phyloP scores from a whole-genome alignment of 208 protist genomes.

The Leishmania aethiopica region DNA sequence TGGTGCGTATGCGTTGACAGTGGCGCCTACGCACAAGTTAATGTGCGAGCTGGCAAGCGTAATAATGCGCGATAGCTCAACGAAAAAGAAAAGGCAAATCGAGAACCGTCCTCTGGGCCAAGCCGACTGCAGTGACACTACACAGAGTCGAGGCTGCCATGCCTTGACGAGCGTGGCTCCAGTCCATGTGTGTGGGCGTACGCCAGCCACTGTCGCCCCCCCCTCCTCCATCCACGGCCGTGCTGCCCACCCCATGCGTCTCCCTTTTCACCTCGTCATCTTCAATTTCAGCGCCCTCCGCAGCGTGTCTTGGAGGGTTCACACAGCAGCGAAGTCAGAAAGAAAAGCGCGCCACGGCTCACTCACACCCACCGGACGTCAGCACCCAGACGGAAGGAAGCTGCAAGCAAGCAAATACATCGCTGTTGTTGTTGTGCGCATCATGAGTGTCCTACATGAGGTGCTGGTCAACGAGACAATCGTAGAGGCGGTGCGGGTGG shows the following conservation, averaged over 20 bases:
- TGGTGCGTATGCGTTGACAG: background rate
- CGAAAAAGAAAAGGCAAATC: background rate
- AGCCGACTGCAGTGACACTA: background rate
- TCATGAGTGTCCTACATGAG: conserved; percentile 3
- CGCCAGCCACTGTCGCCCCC: too few relatives aligned
- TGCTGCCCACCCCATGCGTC: too few relatives aligned
- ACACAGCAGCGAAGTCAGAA: background rate
- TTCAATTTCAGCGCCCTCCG: background rate
- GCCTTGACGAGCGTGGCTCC: background rate
- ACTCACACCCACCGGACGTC: background rate
- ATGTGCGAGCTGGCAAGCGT: background rate
- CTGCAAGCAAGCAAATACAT: too few relatives aligned
- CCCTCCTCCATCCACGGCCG: too few relatives aligned
- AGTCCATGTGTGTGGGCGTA: too few relatives aligned
- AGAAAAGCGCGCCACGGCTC: background rate
- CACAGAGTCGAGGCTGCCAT: background rate
- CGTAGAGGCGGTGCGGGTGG: conserved; percentile 21
- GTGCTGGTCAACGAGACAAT: conserved; percentile 23
- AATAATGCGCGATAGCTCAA: background rate
- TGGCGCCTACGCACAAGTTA: background rate
- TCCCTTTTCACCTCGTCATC: too few relatives aligned
- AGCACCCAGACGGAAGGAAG: background rate
- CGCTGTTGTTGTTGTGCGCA: background rate
- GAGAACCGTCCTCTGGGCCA: background rate
- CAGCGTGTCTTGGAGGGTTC: background rate